Conservation (phyloP, 371 early-diverging fungal genomes). For the Capniomyces stellatus region DNA sequence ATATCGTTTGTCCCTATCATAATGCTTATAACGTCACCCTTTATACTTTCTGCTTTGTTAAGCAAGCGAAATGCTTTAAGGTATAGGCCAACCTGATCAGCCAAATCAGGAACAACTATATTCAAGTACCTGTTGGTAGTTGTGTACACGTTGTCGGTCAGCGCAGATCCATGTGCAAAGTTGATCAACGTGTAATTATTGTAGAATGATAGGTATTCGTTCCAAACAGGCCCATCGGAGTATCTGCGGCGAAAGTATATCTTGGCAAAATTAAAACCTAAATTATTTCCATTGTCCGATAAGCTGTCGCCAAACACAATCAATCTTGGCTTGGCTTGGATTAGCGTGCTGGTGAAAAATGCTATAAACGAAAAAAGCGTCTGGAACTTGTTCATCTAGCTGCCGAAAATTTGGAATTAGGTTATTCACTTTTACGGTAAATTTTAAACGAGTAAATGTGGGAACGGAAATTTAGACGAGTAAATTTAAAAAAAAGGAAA, state of each 20-base stretch:
- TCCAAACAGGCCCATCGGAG: slow-evolving; percentile 10
- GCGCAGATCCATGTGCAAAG: slow-evolving; percentile 5
- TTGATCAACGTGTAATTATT: slow-evolving; percentile 9
- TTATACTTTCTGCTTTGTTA: not conserved
- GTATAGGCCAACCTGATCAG: not conserved
- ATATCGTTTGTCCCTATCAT: not conserved
- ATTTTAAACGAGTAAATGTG: too few relatives aligned
- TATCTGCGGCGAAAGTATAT: not conserved
- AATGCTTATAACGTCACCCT: not conserved
- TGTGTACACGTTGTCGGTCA: not conserved
- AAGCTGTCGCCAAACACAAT: not conserved
- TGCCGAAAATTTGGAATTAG: too few relatives aligned
- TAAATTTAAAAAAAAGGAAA: too few relatives aligned
- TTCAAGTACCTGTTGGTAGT: not conserved
- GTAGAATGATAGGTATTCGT: slow-evolving; percentile 7
- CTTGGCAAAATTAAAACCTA: too few relatives aligned
- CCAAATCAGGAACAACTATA: not conserved
- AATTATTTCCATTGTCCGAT: slow-evolving; percentile 3
- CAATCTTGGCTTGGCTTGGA: not conserved
- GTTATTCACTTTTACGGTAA: too few relatives aligned
- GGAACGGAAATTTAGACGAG: too few relatives aligned
- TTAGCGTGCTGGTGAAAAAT: too few relatives aligned
- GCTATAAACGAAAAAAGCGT: too few relatives aligned
- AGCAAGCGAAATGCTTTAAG: not conserved
- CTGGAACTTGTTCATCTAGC: too few relatives aligned